Evolutionary conservation across 1,139 yeast species (phyloP).

Genomic region (Lipomyces yarrowii): DNA sequence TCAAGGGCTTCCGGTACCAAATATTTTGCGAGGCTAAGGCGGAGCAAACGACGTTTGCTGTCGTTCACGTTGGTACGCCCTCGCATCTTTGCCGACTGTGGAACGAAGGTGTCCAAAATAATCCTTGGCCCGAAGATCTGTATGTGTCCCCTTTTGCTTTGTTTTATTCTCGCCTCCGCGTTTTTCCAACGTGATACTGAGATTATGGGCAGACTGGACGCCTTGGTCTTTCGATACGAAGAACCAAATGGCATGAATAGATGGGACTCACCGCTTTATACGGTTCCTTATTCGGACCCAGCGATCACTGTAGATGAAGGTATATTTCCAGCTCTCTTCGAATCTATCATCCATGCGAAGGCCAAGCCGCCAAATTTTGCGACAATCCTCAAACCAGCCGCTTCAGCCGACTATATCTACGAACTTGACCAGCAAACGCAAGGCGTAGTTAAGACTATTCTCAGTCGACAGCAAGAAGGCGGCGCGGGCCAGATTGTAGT

Average conservation of each 20-base stretch:
- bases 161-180: background rate
- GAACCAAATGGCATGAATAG: constrained; percentile 86
- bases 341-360: constrained; percentile 22
- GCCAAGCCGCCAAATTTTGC: constrained; percentile 29
- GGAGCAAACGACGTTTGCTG: constrained; percentile 77
- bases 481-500: constrained; percentile 53
- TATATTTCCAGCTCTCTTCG: constrained; percentile 45
- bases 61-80: constrained; percentile 48
- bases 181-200: background rate
- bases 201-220: constrained; percentile 48
- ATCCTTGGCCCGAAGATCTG: constrained; percentile 66
- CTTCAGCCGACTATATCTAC: constrained; percentile 73
- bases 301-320: constrained; percentile 51
- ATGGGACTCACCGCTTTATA: constrained; percentile 94
- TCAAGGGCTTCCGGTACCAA: constrained; percentile 94
- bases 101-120: constrained; percentile 48
- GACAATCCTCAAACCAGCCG: constrained; percentile 70
- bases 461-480: constrained; percentile 62
- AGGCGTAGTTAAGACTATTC: constrained; percentile 57
- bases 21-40: constrained; percentile 92
- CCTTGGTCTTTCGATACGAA: constrained; percentile 81
- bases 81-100: constrained; percentile 61
- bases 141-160: background rate
- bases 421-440: constrained; percentile 76
- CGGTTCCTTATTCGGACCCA: constrained; percentile 63